Conservation (phyloP, 2,329 filamentous ascomycete species). For the Coniochaeta sp. region DNA sequence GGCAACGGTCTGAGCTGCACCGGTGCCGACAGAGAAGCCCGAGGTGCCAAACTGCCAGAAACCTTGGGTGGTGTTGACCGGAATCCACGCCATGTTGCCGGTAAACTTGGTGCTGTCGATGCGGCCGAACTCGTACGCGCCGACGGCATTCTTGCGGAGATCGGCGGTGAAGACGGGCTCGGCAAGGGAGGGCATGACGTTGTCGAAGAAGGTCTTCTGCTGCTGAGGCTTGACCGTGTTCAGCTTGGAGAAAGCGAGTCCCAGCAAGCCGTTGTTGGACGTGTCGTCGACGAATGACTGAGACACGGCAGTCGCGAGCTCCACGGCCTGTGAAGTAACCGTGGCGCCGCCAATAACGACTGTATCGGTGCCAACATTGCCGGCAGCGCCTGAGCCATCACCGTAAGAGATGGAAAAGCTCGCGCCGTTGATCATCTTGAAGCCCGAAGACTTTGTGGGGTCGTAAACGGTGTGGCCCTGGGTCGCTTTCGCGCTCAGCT, state of each 20-base stretch:
- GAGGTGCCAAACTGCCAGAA: conserved; percentile 62
- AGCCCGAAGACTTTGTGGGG: conserved; percentile 25
- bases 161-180: conserved; percentile 65
- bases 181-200: conserved; percentile 51
- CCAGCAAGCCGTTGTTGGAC: conserved; percentile 61
- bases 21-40: conserved; percentile 45
- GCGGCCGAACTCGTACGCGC: conserved; percentile 66
- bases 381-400: conserved; percentile 55
- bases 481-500: conserved; percentile 36
- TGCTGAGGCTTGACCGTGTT: conserved; percentile 55
- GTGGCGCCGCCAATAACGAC: conserved; percentile 60
- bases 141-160: conserved; percentile 50
- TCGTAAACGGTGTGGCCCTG: conserved; percentile 39
- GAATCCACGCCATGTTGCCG: conserved; percentile 54
- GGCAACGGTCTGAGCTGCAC: conserved; percentile 24
- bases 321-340: conserved; percentile 56
- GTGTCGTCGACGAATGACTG: conserved; percentile 49
- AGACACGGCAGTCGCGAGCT: conserved; percentile 54
- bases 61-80: conserved; percentile 52
- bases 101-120: conserved; percentile 58
- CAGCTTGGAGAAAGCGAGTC: conserved; percentile 57
- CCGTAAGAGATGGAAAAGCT: conserved; percentile 62
- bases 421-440: conserved; percentile 28
- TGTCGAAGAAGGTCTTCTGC: conserved; percentile 70
- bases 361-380: conserved; percentile 59